These are phyloP conservation scores for Orbilia oligospora DNA, from an alignment of 2,329 filamentous ascomycete genomes.

Conservation along the genomic window DNA sequence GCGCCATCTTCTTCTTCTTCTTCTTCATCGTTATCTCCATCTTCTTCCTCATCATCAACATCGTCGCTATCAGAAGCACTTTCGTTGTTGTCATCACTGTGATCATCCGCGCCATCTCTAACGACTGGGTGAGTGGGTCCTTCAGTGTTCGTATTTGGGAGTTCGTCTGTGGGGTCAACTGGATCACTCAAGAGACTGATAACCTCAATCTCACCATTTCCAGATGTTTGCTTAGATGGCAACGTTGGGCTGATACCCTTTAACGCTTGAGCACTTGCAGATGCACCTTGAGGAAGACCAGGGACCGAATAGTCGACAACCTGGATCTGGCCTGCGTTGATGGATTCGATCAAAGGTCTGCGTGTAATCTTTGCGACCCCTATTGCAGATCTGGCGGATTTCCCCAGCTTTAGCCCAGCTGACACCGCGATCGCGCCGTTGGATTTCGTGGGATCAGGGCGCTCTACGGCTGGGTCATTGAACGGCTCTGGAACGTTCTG, in stretches of 20 bases:
- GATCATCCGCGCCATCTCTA: slow-evolving; percentile 15
- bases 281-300: background rate
- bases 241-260: slow-evolving; percentile 32
- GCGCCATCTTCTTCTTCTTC: slow-evolving; percentile 47
- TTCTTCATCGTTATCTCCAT: slow-evolving; percentile 16
- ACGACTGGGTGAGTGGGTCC: background rate
- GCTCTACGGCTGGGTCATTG: background rate
- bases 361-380: slow-evolving; percentile 44
- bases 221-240: slow-evolving; percentile 3
- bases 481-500: slow-evolving; percentile 1
- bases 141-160: background rate
- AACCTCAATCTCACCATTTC: slow-evolving; percentile 38
- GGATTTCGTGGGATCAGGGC: slow-evolving; percentile 20
- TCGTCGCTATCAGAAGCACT: slow-evolving; percentile 31
- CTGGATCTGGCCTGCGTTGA: slow-evolving; percentile 33
- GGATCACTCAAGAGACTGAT: slow-evolving; percentile 46
- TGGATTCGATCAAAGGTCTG: slow-evolving; percentile 39
- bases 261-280: slow-evolving; percentile 8
- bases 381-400: slow-evolving; percentile 30
- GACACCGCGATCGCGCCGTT: slow-evolving; percentile 56
- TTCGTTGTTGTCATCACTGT: slow-evolving; percentile 11
- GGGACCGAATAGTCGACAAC: slow-evolving; percentile 49
- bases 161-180: slow-evolving; percentile 3
- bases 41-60: slow-evolving; percentile 34
- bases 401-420: slow-evolving; percentile 53